Evolutionary conservation across 192 early-diverging fungal genomes (phyloP), one percentile per base, ranked within the genome.

Genomic region (Umbelopsis isabellina): DNA sequence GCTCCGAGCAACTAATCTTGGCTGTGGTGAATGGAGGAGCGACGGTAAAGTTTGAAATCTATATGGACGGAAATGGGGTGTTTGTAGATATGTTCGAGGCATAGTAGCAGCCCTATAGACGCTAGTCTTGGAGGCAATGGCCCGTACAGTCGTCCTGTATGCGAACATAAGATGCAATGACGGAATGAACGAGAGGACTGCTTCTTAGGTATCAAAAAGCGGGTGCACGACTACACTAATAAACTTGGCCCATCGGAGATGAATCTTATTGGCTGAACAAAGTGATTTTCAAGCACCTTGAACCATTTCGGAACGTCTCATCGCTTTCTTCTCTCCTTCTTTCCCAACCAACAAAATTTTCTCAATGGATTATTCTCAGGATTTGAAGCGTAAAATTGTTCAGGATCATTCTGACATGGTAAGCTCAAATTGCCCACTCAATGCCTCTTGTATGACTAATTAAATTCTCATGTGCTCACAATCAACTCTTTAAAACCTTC

Each of bases 301-400:
- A 41, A 41, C 15, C 27, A 9, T 61, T 61, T 61, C 30, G 55
- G 55, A 61, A 61, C 33, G 7, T 13, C 52, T 13, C 52, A 27
- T 35, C n/a, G 5, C 30, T 61, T 61, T 61, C 27, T 30, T 18
- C 33, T 61, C 30, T n/a, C 55, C 33, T 52, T 25, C 51, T 61
- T 35, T 61, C 18, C 18, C 16, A 16, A 6, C 18, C 16, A 16
- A 6, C 16, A 61, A 61, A 61, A 61, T 61, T 61, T 61, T 30
- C 30, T 30, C 7, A 25, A 61, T 61, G 55, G 27, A 61, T 35
- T 18, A 18, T 25, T 61, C 55, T n/a, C 55, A 61, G 27, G 55
- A 61, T 27, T 61, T 61, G 33, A 61, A 61, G 30, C 55, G 55
- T 18, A 61, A 61, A 61, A 61, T 18, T n/a, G 30, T 27, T n/a